Evolutionary conservation across 768 basidiomycete genomes (phyloP).

Genomic region (Kwoniella bestiolae): DNA sequence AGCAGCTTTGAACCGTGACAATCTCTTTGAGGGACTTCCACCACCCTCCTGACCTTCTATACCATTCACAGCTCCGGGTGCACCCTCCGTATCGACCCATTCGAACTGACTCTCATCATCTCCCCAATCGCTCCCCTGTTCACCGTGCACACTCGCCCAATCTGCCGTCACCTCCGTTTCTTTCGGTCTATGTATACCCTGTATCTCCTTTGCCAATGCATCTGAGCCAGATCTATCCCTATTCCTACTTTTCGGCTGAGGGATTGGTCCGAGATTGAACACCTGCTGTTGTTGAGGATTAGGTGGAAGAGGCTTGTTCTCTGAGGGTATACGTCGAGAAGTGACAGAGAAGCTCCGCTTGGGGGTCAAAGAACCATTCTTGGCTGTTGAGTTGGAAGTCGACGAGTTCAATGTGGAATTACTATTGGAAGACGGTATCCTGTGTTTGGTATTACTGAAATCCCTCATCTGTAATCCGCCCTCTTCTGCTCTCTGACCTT

Average conservation of each 20-base stretch:
- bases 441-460: background rate
- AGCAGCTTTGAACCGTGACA: slow-evolving; percentile 33
- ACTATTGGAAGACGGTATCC: slow-evolving; percentile 9
- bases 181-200: slow-evolving; percentile 11
- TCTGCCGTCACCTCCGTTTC: slow-evolving; percentile 15
- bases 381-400: background rate
- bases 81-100: slow-evolving; percentile 48
- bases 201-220: slow-evolving; percentile 11
- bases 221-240: slow-evolving; percentile 14
- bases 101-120: slow-evolving; percentile 52
- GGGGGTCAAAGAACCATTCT: slow-evolving; percentile 15
- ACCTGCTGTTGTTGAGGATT: background rate
- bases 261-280: slow-evolving; percentile 9
- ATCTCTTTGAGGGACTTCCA: slow-evolving; percentile 37
- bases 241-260: background rate
- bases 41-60: slow-evolving; percentile 10
- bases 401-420: slow-evolving; percentile 6
- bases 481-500: background rate
- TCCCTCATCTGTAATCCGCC: slow-evolving; percentile 6
- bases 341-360: slow-evolving; percentile 20
- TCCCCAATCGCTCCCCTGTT: slow-evolving; percentile 52
- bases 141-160: slow-evolving; percentile 42
- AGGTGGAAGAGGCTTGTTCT: slow-evolving; percentile 17
- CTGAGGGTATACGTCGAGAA: slow-evolving; percentile 7
- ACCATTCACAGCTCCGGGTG: slow-evolving; percentile 43